Conservation (phyloP, 345 rosid species). For the Clarkia xantiana region DNA sequence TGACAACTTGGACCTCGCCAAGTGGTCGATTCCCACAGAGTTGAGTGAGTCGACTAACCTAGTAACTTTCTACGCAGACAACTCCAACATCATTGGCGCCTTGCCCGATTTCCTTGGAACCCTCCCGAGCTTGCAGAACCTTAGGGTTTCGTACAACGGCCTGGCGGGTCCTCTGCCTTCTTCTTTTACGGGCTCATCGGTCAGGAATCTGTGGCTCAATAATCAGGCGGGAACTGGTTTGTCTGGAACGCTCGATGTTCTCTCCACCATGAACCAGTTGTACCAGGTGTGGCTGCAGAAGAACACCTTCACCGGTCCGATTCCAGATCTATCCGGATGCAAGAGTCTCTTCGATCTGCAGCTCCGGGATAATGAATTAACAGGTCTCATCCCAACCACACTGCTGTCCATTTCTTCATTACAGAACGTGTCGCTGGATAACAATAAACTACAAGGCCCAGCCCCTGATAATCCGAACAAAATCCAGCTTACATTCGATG, state of each 20-base stretch:
- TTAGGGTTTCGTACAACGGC: conserved; percentile 59
- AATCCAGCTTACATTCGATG: conserved; percentile 13
- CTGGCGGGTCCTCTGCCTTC: conserved; percentile 52
- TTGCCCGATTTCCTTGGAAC: conserved; percentile 49
- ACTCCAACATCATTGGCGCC: conserved; percentile 24
- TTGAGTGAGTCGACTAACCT: conserved; percentile 28
- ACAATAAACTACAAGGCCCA: conserved; percentile 69
- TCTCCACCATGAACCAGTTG: conserved; percentile 41
- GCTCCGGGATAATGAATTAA: conserved; percentile 56
- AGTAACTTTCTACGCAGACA: conserved; percentile 26
- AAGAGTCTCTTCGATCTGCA: conserved; percentile 40
- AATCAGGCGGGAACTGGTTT: conserved; percentile 37
- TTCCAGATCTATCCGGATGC: conserved; percentile 60
- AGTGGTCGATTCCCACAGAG: conserved; percentile 56
- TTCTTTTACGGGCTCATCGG: conserved; percentile 30
- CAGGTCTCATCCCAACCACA: conserved; percentile 46
- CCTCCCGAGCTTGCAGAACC: conserved; percentile 26
- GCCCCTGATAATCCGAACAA: conserved; percentile 20
- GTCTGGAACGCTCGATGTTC: conserved; percentile 40
- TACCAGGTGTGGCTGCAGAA: conserved; percentile 55
- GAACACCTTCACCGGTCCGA: conserved; percentile 52
- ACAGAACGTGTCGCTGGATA: conserved; percentile 32
- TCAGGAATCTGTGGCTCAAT: conserved; percentile 54
- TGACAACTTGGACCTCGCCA: conserved; percentile 12
- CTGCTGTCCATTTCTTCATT: conserved; percentile 23